These are phyloP conservation scores for Cladosporium sp. DNA, from an alignment of 2,329 filamentous ascomycete species.

Conservation along the genomic window DNA sequence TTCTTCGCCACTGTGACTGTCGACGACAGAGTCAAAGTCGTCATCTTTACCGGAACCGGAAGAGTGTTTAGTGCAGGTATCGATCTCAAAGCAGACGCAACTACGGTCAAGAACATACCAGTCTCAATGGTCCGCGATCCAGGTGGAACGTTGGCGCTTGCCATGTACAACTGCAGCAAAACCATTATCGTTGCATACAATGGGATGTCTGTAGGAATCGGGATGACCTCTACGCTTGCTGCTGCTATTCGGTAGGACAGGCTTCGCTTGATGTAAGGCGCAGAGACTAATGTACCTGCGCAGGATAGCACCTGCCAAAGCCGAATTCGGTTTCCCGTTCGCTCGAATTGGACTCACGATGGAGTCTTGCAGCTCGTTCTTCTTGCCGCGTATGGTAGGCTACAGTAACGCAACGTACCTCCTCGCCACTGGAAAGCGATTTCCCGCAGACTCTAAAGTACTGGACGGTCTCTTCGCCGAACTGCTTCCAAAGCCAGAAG, in stretches of 20 bases:
- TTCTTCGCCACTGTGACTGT: neutral
- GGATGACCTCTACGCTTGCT: conserved; percentile 63
- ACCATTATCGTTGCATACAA: conserved; percentile 61
- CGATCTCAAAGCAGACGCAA: conserved; percentile 21
- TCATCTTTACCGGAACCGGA: conserved; percentile 22
- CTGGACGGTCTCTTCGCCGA: conserved; percentile 21
- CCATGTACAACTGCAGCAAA: conserved; percentile 59
- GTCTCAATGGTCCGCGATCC: conserved; percentile 41
- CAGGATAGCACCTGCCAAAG: neutral
- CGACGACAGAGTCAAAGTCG: conserved; percentile 23
- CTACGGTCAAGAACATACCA: neutral
- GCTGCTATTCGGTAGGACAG: conserved; percentile 40
- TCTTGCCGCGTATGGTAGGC: conserved; percentile 23
- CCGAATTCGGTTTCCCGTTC: conserved; percentile 23
- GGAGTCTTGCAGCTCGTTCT: conserved; percentile 22
- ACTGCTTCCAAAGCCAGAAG: neutral
- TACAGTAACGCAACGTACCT: conserved; percentile 20
- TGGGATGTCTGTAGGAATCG: conserved; percentile 60
- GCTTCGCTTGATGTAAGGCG: neutral
- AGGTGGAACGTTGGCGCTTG: conserved; percentile 56
- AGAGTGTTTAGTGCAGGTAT: conserved; percentile 21
- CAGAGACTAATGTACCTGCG: neutral
- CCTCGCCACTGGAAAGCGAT: conserved; percentile 20
- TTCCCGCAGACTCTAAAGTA: conserved; percentile 16
- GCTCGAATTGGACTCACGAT: conserved; percentile 20